A percentile compares a stretch with the other conserved stretches of the same genome.
These are phyloP conservation scores for Fusarium sp. DNA, from an alignment of 2,329 filamentous ascomycete species.

Conservation along the genomic window DNA sequence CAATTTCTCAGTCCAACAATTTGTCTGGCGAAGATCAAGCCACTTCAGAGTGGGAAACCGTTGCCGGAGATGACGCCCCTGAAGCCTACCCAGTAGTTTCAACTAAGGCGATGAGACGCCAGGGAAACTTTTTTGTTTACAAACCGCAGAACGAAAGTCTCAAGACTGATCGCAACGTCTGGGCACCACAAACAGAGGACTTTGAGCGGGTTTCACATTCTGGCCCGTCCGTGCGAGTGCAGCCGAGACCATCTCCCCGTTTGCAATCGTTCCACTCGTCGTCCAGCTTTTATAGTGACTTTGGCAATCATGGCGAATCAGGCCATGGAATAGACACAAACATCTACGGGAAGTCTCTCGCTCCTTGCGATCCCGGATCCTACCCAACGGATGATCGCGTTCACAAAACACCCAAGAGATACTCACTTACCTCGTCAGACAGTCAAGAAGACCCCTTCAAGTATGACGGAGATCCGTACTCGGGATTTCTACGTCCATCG, in stretches of 20 bases:
- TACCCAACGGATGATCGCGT: not conserved
- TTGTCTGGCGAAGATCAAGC: slow-evolving; percentile 35
- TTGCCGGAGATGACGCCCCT: slow-evolving; percentile 46
- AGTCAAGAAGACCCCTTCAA: slow-evolving; percentile 59
- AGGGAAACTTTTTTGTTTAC: slow-evolving; percentile 32
- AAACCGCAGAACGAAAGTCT: slow-evolving; percentile 17
- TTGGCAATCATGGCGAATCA: slow-evolving; percentile 9
- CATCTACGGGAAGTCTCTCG: not conserved
- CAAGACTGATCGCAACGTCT: not conserved
- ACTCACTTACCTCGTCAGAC: slow-evolving; percentile 51
- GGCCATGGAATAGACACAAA: slow-evolving; percentile 16
- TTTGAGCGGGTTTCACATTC: slow-evolving; percentile 27
- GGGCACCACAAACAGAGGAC: slow-evolving; percentile 19
- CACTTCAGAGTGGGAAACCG: slow-evolving; percentile 50
- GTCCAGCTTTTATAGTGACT: slow-evolving; percentile 48
- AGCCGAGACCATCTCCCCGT: slow-evolving; percentile 22
- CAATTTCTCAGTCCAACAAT: not conserved
- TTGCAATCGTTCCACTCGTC: slow-evolving; percentile 46
- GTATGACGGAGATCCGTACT: slow-evolving; percentile 58
- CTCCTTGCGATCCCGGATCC: not conserved
- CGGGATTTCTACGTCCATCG: slow-evolving; percentile 52
- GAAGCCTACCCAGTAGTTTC: slow-evolving; percentile 20
- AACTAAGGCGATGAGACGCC: slow-evolving; percentile 14
- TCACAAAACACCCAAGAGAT: slow-evolving; percentile 28
- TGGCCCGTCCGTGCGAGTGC: slow-evolving; percentile 18